These are phyloP conservation scores for Paraphoma chrysanthemicola DNA, from an alignment of 2,329 filamentous ascomycete species.

Conservation along the genomic window DNA sequence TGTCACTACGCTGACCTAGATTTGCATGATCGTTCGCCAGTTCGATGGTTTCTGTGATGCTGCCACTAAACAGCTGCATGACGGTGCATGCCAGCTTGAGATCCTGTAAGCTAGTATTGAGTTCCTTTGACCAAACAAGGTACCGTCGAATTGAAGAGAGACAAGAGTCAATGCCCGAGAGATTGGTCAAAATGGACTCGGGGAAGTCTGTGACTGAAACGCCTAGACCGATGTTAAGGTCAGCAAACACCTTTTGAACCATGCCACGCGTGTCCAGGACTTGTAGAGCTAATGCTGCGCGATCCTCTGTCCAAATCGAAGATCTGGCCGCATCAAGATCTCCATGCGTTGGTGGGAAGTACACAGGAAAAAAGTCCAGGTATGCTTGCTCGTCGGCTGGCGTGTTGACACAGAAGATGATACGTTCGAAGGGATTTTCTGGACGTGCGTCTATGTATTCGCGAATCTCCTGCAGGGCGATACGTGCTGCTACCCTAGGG, in stretches of 20 bases:
- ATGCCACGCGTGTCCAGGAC: constrained; percentile 25
- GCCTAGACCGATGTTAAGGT: constrained; percentile 20
- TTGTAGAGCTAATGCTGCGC: constrained; percentile 16
- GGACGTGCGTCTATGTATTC: constrained; percentile 37
- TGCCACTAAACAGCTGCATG: constrained; percentile 26
- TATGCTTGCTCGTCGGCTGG: constrained; percentile 37
- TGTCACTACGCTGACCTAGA: constrained; percentile 2
- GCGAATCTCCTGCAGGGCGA: constrained; percentile 42
- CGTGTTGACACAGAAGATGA: constrained; percentile 40
- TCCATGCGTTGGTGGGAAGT: constrained; percentile 42
- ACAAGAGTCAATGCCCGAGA: constrained; percentile 21
- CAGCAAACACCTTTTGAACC: constrained; percentile 19
- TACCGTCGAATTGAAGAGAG: constrained; percentile 21
- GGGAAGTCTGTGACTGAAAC: constrained; percentile 23
- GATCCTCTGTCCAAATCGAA: constrained; percentile 12
- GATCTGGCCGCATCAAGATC: constrained; percentile 31
- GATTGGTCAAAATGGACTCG: constrained; percentile 14
- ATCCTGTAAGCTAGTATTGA: constrained; percentile 15
- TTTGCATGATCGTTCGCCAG: constrained; percentile 20
- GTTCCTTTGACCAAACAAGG: constrained; percentile 14
- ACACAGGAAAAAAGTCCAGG: constrained; percentile 36
- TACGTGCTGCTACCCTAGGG: constrained; percentile 36
- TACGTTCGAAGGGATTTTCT: constrained; percentile 28
- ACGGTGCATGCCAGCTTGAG: constrained; percentile 34
- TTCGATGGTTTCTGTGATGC: constrained; percentile 29